Evolutionary conservation across 1,284 basidiomycete genomes (phyloP).

Genomic region (Cutaneotrichosporon sp.): DNA sequence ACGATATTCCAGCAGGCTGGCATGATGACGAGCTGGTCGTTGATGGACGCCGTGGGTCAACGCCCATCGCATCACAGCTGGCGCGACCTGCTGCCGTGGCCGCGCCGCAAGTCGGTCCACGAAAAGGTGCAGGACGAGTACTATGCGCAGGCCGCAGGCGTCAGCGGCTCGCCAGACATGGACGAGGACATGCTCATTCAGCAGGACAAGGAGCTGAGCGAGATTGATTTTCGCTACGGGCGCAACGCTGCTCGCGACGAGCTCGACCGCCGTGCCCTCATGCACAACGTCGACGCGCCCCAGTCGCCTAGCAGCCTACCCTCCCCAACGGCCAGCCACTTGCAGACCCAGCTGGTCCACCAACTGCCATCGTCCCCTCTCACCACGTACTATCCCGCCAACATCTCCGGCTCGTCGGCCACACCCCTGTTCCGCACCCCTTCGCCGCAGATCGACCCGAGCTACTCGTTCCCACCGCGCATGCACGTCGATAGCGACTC

Average conservation of each 20-base stretch:
- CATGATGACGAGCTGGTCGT: conserved; percentile 33
- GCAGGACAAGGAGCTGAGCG: conserved; percentile 33
- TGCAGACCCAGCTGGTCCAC: background rate
- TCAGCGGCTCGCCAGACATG: background rate
- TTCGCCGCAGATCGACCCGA: conserved; percentile 19
- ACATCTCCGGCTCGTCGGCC: background rate
- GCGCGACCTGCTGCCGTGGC: conserved; percentile 1
- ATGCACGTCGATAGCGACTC: conserved; percentile 2
- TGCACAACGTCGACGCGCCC: background rate
- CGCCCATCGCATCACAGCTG: background rate
- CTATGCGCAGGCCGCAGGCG: background rate
- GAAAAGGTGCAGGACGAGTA: background rate
- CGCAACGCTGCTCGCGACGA: conserved; percentile 32
- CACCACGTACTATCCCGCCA: conserved; percentile 21
- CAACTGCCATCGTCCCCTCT: conserved; percentile 16
- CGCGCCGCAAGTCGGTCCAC: background rate
- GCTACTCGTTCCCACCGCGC: conserved; percentile 30
- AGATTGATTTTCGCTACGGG: conserved; percentile 41
- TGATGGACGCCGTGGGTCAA: conserved; percentile 19
- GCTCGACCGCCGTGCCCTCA: conserved; percentile 23
- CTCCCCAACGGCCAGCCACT: background rate
- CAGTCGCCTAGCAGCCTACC: background rate
- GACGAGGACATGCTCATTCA: conserved; percentile 21
- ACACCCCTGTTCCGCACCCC: conserved; percentile 1
- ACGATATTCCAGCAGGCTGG: conserved; percentile 31